Percentiles rank a stretch among this genome's conserved stretches.
These are phyloP conservation scores for Forsythia suspensa DNA, from an alignment of 257 asterid species.

Conservation along the genomic window DNA sequence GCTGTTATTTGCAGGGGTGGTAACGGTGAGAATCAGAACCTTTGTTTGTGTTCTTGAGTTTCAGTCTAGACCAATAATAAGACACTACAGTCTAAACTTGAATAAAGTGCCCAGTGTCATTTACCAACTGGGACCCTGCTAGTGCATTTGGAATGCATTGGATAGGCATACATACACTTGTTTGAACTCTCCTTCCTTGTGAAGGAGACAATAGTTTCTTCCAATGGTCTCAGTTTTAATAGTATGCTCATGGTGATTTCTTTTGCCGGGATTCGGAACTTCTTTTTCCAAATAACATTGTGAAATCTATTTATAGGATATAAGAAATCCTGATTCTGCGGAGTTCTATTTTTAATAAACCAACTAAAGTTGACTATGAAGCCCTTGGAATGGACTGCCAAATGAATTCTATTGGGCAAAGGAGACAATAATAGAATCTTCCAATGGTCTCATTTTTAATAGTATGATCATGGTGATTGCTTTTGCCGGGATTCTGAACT, in stretches of 20 bases:
- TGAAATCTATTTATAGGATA: no score
- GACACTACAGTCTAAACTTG: not conserved
- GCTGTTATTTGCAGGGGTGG: slow-evolving; percentile 95
- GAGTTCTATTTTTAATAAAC: not conserved
- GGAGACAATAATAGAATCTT: not conserved
- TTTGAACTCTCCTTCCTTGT: not conserved
- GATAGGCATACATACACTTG: not conserved
- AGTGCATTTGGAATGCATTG: not conserved
- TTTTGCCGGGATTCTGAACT: not conserved
- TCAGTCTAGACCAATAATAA: not conserved
- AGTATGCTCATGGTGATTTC: not conserved
- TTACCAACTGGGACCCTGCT: not conserved
- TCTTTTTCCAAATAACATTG: no score
- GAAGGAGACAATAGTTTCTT: not conserved
- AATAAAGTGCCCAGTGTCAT: not conserved
- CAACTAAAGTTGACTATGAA: not conserved
- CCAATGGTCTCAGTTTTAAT: not conserved
- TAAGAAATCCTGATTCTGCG: not conserved
- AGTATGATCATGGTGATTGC: not conserved
- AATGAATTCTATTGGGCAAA: not conserved
- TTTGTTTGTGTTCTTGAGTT: not conserved
- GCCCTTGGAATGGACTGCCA: not conserved
- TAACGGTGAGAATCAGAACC: slow-evolving; percentile 51
- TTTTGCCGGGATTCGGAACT: not conserved
- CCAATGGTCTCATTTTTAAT: not conserved